Percentiles rank a stretch among this genome's conserved stretches.
phyloP scores from a whole-genome alignment of 345 rosid genomes.

The Tarenaya hassleriana region DNA sequence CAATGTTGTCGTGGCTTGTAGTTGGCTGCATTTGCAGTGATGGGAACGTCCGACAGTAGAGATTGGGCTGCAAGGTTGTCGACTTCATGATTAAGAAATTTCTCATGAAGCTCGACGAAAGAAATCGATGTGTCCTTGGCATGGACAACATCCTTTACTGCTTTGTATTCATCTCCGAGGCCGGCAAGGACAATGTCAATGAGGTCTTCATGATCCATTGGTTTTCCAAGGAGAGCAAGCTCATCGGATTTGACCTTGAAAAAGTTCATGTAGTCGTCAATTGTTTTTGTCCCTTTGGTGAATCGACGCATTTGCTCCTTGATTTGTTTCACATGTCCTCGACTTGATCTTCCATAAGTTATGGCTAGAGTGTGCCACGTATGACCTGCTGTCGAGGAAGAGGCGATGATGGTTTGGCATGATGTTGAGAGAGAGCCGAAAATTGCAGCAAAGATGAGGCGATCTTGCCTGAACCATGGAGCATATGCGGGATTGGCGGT shows the following conservation, averaged over 20 bases:
- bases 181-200: background rate
- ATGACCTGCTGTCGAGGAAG: background rate
- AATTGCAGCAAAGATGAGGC: too few species aligned
- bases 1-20: too few species aligned
- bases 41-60: accelerated
- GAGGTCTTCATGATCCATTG: conserved; percentile 3
- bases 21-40: background rate
- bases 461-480: too few species aligned
- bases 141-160: background rate
- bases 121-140: background rate
- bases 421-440: background rate
- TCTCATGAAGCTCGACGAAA: background rate
- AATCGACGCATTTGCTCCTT: background rate
- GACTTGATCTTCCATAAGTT: background rate
- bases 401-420: background rate
- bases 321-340: background rate
- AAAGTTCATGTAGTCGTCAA: background rate
- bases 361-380: background rate
- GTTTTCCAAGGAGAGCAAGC: conserved; percentile 2
- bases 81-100: background rate
- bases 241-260: background rate
- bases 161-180: background rate
- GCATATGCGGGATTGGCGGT: too few species aligned
- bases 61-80: background rate
- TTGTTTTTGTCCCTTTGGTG: background rate